Base-by-base conservation (phyloP, 2,329 filamentous ascomycete genomes). In the Claviceps monticola region DNA sequence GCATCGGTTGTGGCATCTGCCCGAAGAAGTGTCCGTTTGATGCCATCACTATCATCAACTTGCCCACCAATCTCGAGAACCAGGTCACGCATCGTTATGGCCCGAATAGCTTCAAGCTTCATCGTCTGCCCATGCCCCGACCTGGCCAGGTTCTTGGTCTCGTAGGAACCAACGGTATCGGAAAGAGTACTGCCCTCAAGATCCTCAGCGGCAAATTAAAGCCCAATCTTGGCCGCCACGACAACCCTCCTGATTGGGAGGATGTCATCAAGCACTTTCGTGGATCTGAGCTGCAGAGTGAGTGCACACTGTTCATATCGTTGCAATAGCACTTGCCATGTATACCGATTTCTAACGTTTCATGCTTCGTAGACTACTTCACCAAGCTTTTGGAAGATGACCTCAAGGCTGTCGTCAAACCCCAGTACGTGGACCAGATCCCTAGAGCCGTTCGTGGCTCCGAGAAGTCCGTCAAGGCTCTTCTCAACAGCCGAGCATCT, bases 21-120 rank as follows among this genome's bases (percentile, higher is more conserved):
- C 89, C 91, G 45, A 98, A 98, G 77, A 97, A 97, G 71, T 98
- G 93, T 70, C 93, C 93, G 16, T 98, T 98, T 71, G 86, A 90
- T 66, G 93, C 93, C 63, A 98, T 98, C 73, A 94, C 91, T 69
- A 98, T 98, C 71, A 98, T 98, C 88, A 98, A 98, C 76, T 75
- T 98, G 77, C 93, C 94, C 61, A 98, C 93, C 68, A 98, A 98
- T 73, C 85, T 98, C 70, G 93, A 98, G 71, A 94, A 86, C 59
- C 87, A 97, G 70, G 89, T 98, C 65, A 97, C 93, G 60, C 94
- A 98, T 71, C 86, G 93, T 67, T 98, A 98, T 76, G 95, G 91
- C 51, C 91, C 93, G 68, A 98, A 98, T 79, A 96, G 90, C 74
- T 98, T 98, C 82, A 98, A 98, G 79, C 82, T 98, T 59, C 93